Percentiles rank a stretch among this genome's conserved stretches.
These are phyloP conservation scores for Thozetella sp. DNA, from an alignment of 495 filamentous ascomycete species.

Conservation along the genomic window DNA sequence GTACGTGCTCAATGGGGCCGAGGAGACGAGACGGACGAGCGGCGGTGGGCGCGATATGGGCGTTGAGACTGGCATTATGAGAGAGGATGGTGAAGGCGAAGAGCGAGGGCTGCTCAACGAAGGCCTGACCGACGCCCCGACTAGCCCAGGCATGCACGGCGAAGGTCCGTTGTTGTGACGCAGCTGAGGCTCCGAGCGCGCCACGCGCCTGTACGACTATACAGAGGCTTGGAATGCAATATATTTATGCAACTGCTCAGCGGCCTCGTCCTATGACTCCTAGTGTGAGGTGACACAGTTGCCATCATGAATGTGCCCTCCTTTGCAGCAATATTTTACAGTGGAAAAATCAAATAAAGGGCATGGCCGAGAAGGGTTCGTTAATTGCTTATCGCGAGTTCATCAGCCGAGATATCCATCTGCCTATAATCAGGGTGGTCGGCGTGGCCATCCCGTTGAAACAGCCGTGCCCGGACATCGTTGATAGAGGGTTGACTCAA, in stretches of 20 bases:
- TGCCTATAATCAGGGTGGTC: not conserved
- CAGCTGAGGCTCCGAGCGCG: too few relatives aligned
- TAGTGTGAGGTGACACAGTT: too few relatives aligned
- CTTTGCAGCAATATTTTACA: too few relatives aligned
- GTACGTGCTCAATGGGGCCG: constrained; percentile 83
- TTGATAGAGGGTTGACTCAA: not conserved
- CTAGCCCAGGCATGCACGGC: not conserved
- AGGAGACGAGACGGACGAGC: constrained; percentile 52
- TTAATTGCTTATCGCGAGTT: not conserved
- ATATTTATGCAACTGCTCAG: too few relatives aligned
- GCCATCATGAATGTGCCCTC: too few relatives aligned
- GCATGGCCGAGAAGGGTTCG: too few relatives aligned
- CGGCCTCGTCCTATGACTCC: too few relatives aligned
- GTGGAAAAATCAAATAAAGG: too few relatives aligned
- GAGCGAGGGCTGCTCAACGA: constrained; percentile 4
- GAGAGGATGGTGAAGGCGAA: constrained; percentile 9
- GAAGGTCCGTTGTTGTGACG: not conserved
- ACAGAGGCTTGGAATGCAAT: too few relatives aligned
- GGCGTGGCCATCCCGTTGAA: not conserved
- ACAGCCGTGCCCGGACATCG: not conserved
- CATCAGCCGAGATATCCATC: not conserved
- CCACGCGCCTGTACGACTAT: too few relatives aligned
- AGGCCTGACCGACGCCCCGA: not conserved
- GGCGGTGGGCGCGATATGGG: constrained; percentile 7
- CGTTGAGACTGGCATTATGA: constrained; percentile 4